phyloP scores from a whole-genome alignment of 2,329 filamentous ascomycete genomes.

The Penicillium vulpinum region DNA sequence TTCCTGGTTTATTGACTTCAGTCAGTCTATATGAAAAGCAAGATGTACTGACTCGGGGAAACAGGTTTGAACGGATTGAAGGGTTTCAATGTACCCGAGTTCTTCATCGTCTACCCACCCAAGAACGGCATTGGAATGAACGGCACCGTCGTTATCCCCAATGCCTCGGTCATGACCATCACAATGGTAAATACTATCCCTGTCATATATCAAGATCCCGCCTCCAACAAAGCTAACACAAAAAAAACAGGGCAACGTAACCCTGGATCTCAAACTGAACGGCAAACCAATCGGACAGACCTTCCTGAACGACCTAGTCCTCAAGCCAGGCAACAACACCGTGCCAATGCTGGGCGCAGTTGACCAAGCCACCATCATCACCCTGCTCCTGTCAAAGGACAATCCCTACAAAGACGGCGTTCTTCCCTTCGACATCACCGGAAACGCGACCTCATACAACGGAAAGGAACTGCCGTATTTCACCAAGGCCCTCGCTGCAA shows the following conservation, averaged over 20 bases:
- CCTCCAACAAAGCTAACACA: constrained; percentile 3
- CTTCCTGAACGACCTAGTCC: constrained; percentile 52
- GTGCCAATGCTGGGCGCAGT: constrained; percentile 52
- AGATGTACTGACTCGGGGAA: not conserved
- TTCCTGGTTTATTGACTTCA: not conserved
- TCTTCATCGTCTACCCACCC: constrained; percentile 46
- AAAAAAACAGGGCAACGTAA: constrained; percentile 52
- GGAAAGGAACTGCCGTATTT: constrained; percentile 57
- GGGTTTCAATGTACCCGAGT: constrained; percentile 52
- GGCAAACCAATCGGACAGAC: constrained; percentile 52
- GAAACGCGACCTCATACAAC: constrained; percentile 50
- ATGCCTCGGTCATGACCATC: constrained; percentile 59
- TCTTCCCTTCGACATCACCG: constrained; percentile 53
- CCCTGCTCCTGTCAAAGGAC: constrained; percentile 26
- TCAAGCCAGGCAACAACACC: constrained; percentile 57
- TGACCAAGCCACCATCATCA: constrained; percentile 44
- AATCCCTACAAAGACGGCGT: constrained; percentile 48
- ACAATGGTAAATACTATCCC: constrained; percentile 43
- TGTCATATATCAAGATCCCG: not conserved
- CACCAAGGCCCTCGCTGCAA: constrained; percentile 51
- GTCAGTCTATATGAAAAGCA: not conserved
- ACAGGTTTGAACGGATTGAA: constrained; percentile 60
- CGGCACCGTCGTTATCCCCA: constrained; percentile 58
- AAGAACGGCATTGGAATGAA: constrained; percentile 55
- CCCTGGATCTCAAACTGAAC: constrained; percentile 53